These are phyloP conservation scores for Cryptococcus deneoformans DNA, from an alignment of 1,284 basidiomycete species.

Conservation along the genomic window DNA sequence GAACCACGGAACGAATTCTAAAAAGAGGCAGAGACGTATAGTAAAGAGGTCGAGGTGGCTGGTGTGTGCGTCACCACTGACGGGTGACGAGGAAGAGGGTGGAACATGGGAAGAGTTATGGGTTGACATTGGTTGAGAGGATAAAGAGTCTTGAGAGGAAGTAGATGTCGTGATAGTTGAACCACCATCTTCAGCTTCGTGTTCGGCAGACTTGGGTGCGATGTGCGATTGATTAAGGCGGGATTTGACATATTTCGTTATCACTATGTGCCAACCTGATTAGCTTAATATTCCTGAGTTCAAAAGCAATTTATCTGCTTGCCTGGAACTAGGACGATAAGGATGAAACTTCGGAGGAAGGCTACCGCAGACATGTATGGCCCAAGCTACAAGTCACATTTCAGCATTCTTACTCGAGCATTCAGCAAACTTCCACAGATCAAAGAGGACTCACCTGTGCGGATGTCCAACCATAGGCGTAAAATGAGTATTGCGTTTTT, in stretches of 20 bases:
- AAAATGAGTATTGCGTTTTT: slow-evolving; percentile 68
- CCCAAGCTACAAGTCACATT: slow-evolving; percentile 59
- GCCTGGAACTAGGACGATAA: slow-evolving; percentile 63
- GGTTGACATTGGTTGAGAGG: slow-evolving; percentile 1
- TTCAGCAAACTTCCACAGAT: no score
- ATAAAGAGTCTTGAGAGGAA: background rate
- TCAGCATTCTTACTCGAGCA: background rate
- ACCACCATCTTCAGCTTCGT: background rate
- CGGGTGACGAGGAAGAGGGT: background rate
- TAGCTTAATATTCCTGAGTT: background rate
- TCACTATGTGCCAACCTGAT: slow-evolving; percentile 19
- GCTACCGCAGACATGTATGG: slow-evolving; percentile 68
- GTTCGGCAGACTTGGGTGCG: background rate
- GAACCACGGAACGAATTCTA: slow-evolving; percentile 60
- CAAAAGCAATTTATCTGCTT: slow-evolving; percentile 13
- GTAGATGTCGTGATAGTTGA: background rate
- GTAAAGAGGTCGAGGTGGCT: slow-evolving; percentile 42
- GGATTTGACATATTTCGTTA: slow-evolving; percentile 46
- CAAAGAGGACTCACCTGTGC: slow-evolving; percentile 57
- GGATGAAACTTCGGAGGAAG: slow-evolving; percentile 59
- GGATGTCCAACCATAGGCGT: slow-evolving; percentile 68
- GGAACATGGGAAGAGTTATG: background rate
- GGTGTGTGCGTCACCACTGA: slow-evolving; percentile 4
- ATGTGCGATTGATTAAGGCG: slow-evolving; percentile 16
- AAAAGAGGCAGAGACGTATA: slow-evolving; percentile 38